Evolutionary conservation across 768 basidiomycete species (phyloP), one percentile per base, ranked within the genome.

Genomic region (Dioszegia crocea): DNA sequence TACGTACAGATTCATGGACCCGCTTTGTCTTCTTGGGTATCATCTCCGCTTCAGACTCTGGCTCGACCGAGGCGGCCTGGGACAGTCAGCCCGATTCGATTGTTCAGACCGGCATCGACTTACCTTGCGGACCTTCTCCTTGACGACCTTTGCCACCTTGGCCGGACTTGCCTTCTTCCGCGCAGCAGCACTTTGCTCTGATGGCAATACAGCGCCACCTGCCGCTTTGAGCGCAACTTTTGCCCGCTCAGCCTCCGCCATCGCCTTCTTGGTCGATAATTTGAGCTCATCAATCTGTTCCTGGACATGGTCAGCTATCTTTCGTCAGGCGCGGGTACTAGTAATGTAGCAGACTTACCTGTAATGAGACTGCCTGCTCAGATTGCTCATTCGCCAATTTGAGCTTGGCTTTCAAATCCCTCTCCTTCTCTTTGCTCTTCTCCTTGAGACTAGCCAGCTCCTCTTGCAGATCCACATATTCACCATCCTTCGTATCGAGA

Each of bases 401-500:
- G 24, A 67, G 23, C 54, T 66, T 69, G 4, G 49, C 38, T 60
- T 70, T 71, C 26, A 71, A 50, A 0, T 56, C 59, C 36, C 62
- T 60, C 40, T 71, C 73, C 56, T 65, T 49, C 33, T 68, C 66
- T 46, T 59, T 62, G n/a, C 58, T 54, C 11, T 47, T 53, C 49
- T 63, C 57, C 48, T 61, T 64, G 9, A 60, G 19, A n/a, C 43
- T 60, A 17, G 49, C 61, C 27, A 70, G 27, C 51, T 70, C 68
- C 27, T 72, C 70, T 41, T 62, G 58, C 11, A 62, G 44, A 46
- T 70, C 71, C 3, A 50, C 45, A 19, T 67, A 50, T 47, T 74
- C 66, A 8, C 63, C 64, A 2, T 16, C 48, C 38, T 64, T 68
- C 31, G 17, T 53, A 6, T 36, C 38, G 6, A 73, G 59, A n/a